Conservation (phyloP, 768 basidiomycete species). For the Rhodotorula toruloides region DNA sequence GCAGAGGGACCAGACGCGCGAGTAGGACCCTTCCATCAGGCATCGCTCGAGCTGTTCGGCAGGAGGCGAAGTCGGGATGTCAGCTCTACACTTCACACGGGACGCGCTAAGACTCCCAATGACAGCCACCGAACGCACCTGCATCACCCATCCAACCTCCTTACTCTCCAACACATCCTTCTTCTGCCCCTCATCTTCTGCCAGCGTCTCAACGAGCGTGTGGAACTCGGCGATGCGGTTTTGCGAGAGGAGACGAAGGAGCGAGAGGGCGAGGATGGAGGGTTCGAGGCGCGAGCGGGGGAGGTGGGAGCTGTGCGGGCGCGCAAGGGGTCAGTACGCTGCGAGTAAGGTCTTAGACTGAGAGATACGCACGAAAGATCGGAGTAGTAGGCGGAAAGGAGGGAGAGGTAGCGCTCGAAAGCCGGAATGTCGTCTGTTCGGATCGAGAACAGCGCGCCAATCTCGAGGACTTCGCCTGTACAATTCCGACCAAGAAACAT, state of each 20-base stretch:
- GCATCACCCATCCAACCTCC: constrained; percentile 42
- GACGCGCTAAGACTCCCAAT: constrained; percentile 44
- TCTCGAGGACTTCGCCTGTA: constrained; percentile 76
- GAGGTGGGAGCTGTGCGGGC: constrained; percentile 56
- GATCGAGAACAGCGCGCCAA: constrained; percentile 91
- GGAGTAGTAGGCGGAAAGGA: constrained; percentile 82
- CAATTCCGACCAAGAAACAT: background rate
- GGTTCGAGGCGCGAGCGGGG: constrained; percentile 81
- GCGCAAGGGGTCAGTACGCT: constrained; percentile 7
- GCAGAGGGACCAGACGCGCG: constrained; percentile 93
- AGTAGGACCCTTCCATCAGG: constrained; percentile 98
- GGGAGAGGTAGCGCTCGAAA: constrained; percentile 91
- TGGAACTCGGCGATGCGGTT: constrained; percentile 98
- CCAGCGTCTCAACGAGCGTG: constrained; percentile 86
- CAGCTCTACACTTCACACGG: constrained; percentile 57
- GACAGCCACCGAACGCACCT: background rate
- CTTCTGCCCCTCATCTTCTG: constrained; percentile 47
- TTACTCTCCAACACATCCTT: constrained; percentile 1
- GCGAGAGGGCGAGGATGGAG: constrained; percentile 82
- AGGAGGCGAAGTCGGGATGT: constrained; percentile 53
- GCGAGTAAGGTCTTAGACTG: too few species aligned
- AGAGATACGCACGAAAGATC: constrained; percentile 61
- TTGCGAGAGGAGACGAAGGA: constrained; percentile 88
- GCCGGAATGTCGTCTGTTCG: constrained; percentile 79
- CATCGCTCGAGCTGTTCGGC: constrained; percentile 82